A percentile compares a stretch with the other conserved stretches of the same genome.
These are phyloP conservation scores for Hypoxylon intermedium DNA, from an alignment of 495 filamentous ascomycete species.

Conservation along the genomic window DNA sequence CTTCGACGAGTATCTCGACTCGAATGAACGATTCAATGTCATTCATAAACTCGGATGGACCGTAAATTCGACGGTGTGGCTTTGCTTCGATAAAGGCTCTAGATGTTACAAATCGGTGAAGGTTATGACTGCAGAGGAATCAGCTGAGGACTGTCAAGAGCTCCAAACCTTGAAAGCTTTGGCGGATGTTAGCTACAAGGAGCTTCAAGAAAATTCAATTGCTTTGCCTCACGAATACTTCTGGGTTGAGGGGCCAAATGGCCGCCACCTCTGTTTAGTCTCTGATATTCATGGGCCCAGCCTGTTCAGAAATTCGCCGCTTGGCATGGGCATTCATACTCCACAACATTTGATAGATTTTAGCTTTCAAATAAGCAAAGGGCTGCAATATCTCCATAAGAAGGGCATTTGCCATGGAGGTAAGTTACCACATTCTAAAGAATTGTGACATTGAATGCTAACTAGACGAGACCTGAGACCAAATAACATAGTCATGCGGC, in stretches of 20 bases:
- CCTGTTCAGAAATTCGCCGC: slow-evolving; percentile 2
- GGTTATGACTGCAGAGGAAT: slow-evolving; percentile 20
- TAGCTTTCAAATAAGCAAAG: slow-evolving; percentile 15
- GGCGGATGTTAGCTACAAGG: not conserved
- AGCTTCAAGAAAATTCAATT: slow-evolving; percentile 20
- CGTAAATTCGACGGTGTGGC: slow-evolving; percentile 61
- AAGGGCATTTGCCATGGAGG: slow-evolving; percentile 26
- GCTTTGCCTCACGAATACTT: slow-evolving; percentile 40
- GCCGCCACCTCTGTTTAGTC: slow-evolving; percentile 46
- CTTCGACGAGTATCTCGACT: slow-evolving; percentile 49
- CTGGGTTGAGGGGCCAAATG: slow-evolving; percentile 48
- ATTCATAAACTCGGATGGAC: slow-evolving; percentile 61
- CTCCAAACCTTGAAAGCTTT: slow-evolving; percentile 24
- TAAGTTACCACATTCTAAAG: not conserved
- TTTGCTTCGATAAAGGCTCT: slow-evolving; percentile 51
- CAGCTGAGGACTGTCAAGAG: slow-evolving; percentile 19
- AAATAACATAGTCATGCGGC: slow-evolving; percentile 14
- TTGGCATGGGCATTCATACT: slow-evolving; percentile 12
- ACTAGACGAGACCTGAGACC: slow-evolving; percentile 12
- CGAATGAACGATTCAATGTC: slow-evolving; percentile 50
- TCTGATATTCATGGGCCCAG: slow-evolving; percentile 21
- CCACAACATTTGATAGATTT: slow-evolving; percentile 9
- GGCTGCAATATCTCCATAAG: slow-evolving; percentile 20
- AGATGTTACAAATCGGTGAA: slow-evolving; percentile 29
- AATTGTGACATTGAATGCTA: not conserved